phyloP scores from a whole-genome alignment of 129 eudicot species.

The Tagetes patula region DNA sequence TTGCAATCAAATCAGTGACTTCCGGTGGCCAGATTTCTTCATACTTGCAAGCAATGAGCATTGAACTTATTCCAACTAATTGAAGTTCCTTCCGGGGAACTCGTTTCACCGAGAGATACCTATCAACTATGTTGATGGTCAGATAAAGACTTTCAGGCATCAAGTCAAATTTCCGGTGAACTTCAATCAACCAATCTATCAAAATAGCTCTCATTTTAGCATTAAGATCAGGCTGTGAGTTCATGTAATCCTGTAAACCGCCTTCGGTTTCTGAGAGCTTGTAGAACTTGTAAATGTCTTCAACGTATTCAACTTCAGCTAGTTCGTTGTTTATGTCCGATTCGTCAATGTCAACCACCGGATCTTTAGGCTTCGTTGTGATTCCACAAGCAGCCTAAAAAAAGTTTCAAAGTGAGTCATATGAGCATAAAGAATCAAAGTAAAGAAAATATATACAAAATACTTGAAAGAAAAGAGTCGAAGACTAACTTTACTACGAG shows the following conservation, averaged over 20 bases:
- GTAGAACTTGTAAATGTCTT: constrained; percentile 82
- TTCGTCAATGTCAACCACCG: constrained; percentile 62
- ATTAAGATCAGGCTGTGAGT: constrained; percentile 63
- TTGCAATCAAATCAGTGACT: constrained; percentile 67
- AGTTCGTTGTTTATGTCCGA: constrained; percentile 60
- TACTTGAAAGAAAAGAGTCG: no score
- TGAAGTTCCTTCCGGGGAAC: constrained; percentile 81
- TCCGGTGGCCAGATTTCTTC: constrained; percentile 99
- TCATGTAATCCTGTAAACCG: constrained; percentile 62
- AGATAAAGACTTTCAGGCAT: constrained; percentile 81
- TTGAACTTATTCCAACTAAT: constrained; percentile 71
- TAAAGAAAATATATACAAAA: neutral
- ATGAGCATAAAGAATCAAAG: neutral
- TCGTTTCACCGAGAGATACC: constrained; percentile 55
- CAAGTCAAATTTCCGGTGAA: constrained; percentile 74
- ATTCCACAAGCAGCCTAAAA: constrained; percentile 74
- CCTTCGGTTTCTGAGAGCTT: constrained; percentile 72
- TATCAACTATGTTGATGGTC: constrained; percentile 67
- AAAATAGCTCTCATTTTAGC: constrained; percentile 75
- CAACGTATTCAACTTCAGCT: constrained; percentile 85
- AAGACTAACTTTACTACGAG: constrained; percentile 72
- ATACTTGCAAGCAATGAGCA: constrained; percentile 87
- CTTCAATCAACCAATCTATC: constrained; percentile 87
- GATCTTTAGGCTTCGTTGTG: constrained; percentile 50
- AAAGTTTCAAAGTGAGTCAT: neutral